Evolutionary conservation across 2,329 filamentous ascomycete genomes (phyloP).

Genomic region (Penicillium sp.): DNA sequence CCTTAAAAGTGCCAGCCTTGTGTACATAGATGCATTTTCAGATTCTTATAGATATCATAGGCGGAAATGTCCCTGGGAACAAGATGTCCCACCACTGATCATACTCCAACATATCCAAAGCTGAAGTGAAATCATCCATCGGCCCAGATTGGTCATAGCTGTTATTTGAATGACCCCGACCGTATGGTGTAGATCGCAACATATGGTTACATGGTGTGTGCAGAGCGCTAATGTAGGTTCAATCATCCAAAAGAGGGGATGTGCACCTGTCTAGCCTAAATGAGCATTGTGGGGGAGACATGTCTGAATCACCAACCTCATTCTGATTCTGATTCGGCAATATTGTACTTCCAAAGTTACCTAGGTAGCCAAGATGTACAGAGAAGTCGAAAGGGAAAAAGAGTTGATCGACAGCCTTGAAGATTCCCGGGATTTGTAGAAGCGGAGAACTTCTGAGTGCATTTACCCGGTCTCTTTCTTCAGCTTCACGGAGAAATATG

Average conservation of each 20-base stretch:
- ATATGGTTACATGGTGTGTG: neutral
- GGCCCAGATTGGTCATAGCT: neutral
- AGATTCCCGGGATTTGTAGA: neutral
- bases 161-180: too few relatives aligned
- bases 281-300: neutral
- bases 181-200: neutral
- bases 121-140: neutral
- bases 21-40: slow-evolving; percentile 8
- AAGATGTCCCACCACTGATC: neutral
- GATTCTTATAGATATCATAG: slow-evolving; percentile 3
- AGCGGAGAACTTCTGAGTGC: neutral
- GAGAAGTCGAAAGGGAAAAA: neutral
- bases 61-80: neutral
- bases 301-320: neutral
- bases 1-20: neutral
- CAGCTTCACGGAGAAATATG: neutral
- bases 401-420: neutral
- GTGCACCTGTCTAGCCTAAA: slow-evolving; percentile 1
- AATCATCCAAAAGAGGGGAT: neutral
- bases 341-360: neutral
- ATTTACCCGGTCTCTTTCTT: slow-evolving; percentile 10
- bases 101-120: neutral
- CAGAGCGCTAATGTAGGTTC: neutral
- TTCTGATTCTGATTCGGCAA: neutral
- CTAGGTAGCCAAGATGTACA: neutral